Percentiles rank a stretch among this genome's conserved stretches.
These are phyloP conservation scores for Alternaria novae-zelandiae DNA, from an alignment of 2,329 filamentous ascomycete species.

Conservation along the genomic window DNA sequence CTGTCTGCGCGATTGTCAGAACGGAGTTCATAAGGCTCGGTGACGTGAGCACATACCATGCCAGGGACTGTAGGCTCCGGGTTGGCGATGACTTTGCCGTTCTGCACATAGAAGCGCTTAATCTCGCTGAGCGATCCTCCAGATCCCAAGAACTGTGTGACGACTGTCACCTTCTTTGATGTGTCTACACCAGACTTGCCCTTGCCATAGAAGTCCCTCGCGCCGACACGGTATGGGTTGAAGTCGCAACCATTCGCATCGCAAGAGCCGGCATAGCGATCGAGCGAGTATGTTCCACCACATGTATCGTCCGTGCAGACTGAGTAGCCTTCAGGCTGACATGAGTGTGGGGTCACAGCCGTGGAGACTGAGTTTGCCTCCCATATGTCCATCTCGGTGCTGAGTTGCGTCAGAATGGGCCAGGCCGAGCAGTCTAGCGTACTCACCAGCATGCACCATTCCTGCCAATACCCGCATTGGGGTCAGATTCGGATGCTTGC, in stretches of 20 bases:
- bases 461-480: slow-evolving; percentile 58
- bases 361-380: slow-evolving; percentile 70
- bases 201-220: slow-evolving; percentile 66
- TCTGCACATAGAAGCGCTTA: slow-evolving; percentile 57
- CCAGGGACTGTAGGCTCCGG: slow-evolving; percentile 52
- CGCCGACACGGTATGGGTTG: slow-evolving; percentile 64
- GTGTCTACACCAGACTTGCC: slow-evolving; percentile 53
- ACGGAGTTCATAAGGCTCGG: not conserved
- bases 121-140: slow-evolving; percentile 52
- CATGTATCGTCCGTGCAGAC: slow-evolving; percentile 57
- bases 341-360: slow-evolving; percentile 69
- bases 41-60: slow-evolving; percentile 33
- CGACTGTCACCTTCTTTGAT: slow-evolving; percentile 51
- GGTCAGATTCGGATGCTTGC: slow-evolving; percentile 58
- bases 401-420: not conserved
- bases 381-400: slow-evolving; percentile 67
- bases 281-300: slow-evolving; percentile 55
- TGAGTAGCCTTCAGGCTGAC: slow-evolving; percentile 57
- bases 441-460: slow-evolving; percentile 65
- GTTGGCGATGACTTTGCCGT: slow-evolving; percentile 56
- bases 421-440: not conserved
- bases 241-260: slow-evolving; percentile 72
- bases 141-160: slow-evolving; percentile 56
- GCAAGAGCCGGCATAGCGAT: slow-evolving; percentile 66
- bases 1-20: slow-evolving; percentile 14